phyloP scores from a whole-genome alignment of 495 filamentous ascomycete genomes.

The Achaetomiella virescens region DNA sequence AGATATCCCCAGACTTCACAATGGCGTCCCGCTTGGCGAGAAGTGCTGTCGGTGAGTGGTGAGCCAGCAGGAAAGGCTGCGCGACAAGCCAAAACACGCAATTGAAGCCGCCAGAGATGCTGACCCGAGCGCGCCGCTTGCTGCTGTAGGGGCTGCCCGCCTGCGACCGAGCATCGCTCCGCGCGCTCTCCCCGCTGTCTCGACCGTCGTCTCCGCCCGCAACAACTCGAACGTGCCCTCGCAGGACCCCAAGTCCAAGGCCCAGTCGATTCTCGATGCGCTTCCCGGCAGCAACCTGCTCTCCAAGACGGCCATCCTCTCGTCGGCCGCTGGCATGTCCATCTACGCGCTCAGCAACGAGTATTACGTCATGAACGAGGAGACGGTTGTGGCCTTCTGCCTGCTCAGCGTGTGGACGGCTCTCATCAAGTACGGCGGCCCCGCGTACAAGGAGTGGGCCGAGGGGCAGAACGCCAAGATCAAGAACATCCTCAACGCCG shows the following conservation, averaged over 20 bases:
- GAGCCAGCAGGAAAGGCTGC: not conserved
- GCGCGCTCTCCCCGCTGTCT: conserved; percentile 66
- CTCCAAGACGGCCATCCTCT: conserved; percentile 94
- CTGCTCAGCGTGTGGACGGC: conserved; percentile 84
- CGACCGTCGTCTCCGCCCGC: conserved; percentile 57
- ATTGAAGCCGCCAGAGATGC: conserved; percentile 14
- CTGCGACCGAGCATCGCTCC: conserved; percentile 66
- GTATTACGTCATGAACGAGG: conserved; percentile 98
- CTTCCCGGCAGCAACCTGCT: conserved; percentile 78
- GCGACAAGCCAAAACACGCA: conserved; percentile 7
- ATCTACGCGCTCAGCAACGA: conserved; percentile 98
- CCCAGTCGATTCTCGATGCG: conserved; percentile 87
- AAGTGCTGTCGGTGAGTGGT: conserved; percentile 77
- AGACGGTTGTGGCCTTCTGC: conserved; percentile 84
- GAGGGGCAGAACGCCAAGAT: conserved; percentile 79
- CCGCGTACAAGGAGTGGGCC: conserved; percentile 88
- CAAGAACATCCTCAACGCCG: conserved; percentile 85
- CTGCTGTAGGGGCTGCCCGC: conserved; percentile 70
- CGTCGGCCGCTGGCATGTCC: conserved; percentile 80
- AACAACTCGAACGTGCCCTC: conserved; percentile 69
- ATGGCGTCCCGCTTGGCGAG: conserved; percentile 95
- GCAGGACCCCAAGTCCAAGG: conserved; percentile 85
- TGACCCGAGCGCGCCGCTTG: conserved; percentile 6
- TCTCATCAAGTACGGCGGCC: conserved; percentile 85
- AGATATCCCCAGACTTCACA: conserved; percentile 52